Evolutionary conservation across 176 grass and related monocot genomes (phyloP).

Genomic region (Calamus simplicifolius): DNA sequence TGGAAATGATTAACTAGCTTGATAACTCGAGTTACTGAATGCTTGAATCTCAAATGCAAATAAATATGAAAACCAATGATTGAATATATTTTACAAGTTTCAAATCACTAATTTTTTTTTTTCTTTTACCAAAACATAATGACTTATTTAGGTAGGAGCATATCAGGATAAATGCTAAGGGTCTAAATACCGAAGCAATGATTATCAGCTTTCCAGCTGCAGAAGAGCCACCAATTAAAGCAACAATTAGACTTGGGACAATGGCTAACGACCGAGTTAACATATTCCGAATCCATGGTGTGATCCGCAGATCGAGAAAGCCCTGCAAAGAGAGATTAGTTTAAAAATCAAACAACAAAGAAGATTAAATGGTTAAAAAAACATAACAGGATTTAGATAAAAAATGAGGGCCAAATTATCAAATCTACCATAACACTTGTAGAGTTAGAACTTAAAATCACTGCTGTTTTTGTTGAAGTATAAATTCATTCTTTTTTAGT

Average conservation of each 20-base stretch:
- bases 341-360: neutral
- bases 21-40: too few relatives aligned
- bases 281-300: constrained; percentile 79
- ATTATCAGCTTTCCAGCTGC: constrained; percentile 94
- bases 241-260: constrained; percentile 77
- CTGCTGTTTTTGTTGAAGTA: too few relatives aligned
- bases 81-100: neutral
- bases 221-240: constrained; percentile 83
- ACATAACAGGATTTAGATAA: too few relatives aligned
- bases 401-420: too few relatives aligned
- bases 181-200: constrained; percentile 77
- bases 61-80: too few relatives aligned
- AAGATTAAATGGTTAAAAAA: neutral
- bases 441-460: too few relatives aligned
- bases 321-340: constrained; percentile 32
- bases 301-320: constrained; percentile 92
- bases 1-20: too few relatives aligned
- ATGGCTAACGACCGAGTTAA: constrained; percentile 90
- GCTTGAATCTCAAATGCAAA: too few relatives aligned
- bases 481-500: too few relatives aligned
- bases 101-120: neutral
- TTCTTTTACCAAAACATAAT: too few relatives aligned
- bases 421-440: too few relatives aligned
- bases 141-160: too few relatives aligned
- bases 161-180: neutral